These are phyloP conservation scores for Debaryomyces udenii DNA, from an alignment of 1,139 yeast genomes.

Conservation along the genomic window DNA sequence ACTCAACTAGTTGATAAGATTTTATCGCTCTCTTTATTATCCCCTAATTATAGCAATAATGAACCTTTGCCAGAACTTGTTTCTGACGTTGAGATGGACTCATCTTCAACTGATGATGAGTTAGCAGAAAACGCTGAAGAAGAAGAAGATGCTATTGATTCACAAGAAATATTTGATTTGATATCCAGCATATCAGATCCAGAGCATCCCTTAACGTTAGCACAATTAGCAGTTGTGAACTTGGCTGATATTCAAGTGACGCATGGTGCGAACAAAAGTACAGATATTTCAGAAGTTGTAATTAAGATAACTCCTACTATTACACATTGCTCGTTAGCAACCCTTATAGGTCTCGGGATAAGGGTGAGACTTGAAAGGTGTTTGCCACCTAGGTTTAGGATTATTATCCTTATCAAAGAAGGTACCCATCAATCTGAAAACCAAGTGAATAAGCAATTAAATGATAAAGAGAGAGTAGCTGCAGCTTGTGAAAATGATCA, in stretches of 20 bases:
- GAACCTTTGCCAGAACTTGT: constrained; percentile 28
- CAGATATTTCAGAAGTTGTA: constrained; percentile 70
- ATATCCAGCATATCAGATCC: constrained; percentile 94
- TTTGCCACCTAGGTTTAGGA: constrained; percentile 81
- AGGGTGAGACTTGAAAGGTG: constrained; percentile 89
- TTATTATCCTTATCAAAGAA: constrained; percentile 77
- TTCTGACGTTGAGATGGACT: constrained; percentile 28
- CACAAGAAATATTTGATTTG: constrained; percentile 60
- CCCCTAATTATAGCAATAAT: constrained; percentile 3
- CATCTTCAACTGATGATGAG: constrained; percentile 20
- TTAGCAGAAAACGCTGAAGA: constrained; percentile 26
- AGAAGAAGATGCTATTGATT: constrained; percentile 70
- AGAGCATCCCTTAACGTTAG: constrained; percentile 93
- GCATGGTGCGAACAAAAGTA: constrained; percentile 49
- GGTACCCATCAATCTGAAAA: constrained; percentile 96
- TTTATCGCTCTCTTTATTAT: constrained; percentile 28
- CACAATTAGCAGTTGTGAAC: constrained; percentile 93
- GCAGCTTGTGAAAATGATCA: constrained; percentile 99
- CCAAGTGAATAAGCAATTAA: constrained; percentile 94
- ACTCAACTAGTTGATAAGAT: constrained; percentile 21
- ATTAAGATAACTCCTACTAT: constrained; percentile 95
- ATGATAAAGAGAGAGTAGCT: constrained; percentile 96
- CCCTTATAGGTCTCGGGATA: constrained; percentile 92
- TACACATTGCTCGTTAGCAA: constrained; percentile 95
- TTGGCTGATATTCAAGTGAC: constrained; percentile 74